A percentile compares a stretch with the other conserved stretches of the same genome.
These are phyloP conservation scores for Tricholomella constricta DNA, from an alignment of 768 basidiomycete genomes.

Conservation along the genomic window DNA sequence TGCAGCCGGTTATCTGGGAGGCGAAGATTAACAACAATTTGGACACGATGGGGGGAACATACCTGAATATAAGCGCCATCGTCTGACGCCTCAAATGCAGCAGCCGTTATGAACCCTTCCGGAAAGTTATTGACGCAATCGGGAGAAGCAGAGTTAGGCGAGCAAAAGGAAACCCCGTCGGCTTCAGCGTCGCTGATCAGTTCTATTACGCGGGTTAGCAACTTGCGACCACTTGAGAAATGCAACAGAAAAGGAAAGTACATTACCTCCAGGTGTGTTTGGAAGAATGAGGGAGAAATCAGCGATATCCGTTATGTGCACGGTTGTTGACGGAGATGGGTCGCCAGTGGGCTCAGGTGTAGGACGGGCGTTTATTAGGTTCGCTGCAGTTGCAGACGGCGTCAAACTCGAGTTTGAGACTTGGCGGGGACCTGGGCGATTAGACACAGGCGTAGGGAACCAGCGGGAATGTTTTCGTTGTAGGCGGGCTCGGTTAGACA, in stretches of 20 bases:
- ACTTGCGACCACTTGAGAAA: not conserved
- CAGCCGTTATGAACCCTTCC: conserved; percentile 20
- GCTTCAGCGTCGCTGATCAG: conserved; percentile 21
- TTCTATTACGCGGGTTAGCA: conserved; percentile 7
- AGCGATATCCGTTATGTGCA: conserved; percentile 16
- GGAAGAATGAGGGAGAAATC: conserved; percentile 23
- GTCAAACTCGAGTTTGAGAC: not conserved
- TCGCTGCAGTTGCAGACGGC: not conserved
- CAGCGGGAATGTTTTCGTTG: not conserved
- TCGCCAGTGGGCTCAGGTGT: conserved; percentile 24
- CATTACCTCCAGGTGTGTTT: conserved; percentile 9
- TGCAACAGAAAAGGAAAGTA: not conserved
- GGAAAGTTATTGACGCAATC: conserved; percentile 11
- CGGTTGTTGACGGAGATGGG: conserved; percentile 19
- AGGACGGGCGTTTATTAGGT: conserved; percentile 12
- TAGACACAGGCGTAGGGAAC: not conserved
- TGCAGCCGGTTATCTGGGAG: conserved; percentile 22
- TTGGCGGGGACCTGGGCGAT: conserved; percentile 2
- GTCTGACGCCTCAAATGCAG: conserved; percentile 12
- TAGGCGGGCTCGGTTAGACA: conserved; percentile 1
- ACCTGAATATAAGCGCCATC: conserved; percentile 23
- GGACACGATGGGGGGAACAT: not conserved
- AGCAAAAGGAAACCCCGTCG: conserved; percentile 20
- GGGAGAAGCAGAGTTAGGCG: conserved; percentile 7
- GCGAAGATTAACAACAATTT: not conserved